phyloP scores from a whole-genome alignment of 2,329 filamentous ascomycete species.

The Dactylellina drechsleri region DNA sequence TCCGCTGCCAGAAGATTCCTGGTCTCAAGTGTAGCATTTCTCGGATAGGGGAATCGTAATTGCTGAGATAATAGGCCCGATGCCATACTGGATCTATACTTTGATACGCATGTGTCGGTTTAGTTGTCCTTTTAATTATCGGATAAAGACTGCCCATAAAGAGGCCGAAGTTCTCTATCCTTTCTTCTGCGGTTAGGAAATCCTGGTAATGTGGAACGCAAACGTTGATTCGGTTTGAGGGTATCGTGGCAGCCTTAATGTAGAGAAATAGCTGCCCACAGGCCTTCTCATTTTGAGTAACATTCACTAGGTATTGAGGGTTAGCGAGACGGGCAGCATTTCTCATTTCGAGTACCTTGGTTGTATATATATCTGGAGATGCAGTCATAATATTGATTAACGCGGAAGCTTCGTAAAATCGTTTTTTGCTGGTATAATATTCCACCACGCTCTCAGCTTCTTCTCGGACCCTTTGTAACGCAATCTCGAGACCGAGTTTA shows the following conservation, averaged over 20 bases:
- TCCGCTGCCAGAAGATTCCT: background rate
- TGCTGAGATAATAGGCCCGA: background rate
- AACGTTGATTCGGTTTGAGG: background rate
- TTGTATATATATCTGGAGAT: conserved; percentile 17
- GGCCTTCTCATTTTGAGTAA: conserved; percentile 9
- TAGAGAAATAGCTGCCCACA: conserved; percentile 17
- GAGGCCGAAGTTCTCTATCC: background rate
- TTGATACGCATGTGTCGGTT: background rate
- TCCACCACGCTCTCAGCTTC: background rate
- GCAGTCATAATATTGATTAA: conserved; percentile 1
- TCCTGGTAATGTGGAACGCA: background rate
- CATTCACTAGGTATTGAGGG: background rate
- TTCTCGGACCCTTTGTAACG: conserved; percentile 1
- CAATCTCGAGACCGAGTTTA: background rate
- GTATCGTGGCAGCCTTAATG: conserved; percentile 18
- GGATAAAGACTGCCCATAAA: background rate
- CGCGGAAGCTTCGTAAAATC: conserved; percentile 10
- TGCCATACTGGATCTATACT: conserved; percentile 9
- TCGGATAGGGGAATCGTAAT: background rate
- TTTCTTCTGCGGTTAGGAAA: background rate
- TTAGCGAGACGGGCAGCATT: too few relatives aligned
- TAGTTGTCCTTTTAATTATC: background rate
- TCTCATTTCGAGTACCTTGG: conserved; percentile 5
- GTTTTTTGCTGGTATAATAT: conserved; percentile 1
- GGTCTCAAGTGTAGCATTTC: background rate